A percentile compares a stretch with the other conserved stretches of the same genome.
phyloP scores from a whole-genome alignment of 306 rosid genomes.

The Lathyrus sativus region DNA sequence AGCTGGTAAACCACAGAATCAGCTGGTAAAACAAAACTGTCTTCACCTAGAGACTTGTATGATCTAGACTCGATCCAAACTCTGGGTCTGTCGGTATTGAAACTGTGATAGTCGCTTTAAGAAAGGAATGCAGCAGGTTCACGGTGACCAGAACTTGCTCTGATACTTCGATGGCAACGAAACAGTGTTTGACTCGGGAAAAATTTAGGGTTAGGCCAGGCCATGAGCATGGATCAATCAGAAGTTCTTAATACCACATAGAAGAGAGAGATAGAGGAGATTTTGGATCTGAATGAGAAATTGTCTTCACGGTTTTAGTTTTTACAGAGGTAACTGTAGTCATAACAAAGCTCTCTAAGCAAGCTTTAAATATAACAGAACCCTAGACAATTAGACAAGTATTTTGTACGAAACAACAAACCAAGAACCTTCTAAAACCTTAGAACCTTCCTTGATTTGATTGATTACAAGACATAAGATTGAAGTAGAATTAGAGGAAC shows the following conservation, averaged over 20 bases:
- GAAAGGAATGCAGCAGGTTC: not conserved
- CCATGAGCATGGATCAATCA: conserved; percentile 6
- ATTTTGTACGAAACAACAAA: not conserved
- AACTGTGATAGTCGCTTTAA: not conserved
- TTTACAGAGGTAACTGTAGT: not conserved
- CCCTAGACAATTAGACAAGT: not conserved
- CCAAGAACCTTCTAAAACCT: not conserved
- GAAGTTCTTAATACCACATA: not conserved
- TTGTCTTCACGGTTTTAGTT: not conserved
- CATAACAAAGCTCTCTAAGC: not conserved
- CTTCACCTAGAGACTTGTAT: conserved; percentile 1
- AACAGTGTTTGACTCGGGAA: not conserved
- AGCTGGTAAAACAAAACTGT: not conserved
- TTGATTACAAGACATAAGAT: not conserved
- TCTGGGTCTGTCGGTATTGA: not conserved
- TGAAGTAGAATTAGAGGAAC: not conserved
- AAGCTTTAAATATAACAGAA: not conserved
- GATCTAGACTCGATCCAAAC: not conserved
- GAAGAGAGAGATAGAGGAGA: not conserved
- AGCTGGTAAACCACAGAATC: conserved; percentile 2
- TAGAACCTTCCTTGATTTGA: not conserved
- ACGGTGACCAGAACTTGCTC: not conserved
- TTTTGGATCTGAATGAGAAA: conserved; percentile 7
- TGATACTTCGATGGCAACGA: not conserved
- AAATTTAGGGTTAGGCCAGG: not conserved